phyloP scores from a whole-genome alignment of 352 stramenopile genomes.

The Blastocystis sp. region DNA sequence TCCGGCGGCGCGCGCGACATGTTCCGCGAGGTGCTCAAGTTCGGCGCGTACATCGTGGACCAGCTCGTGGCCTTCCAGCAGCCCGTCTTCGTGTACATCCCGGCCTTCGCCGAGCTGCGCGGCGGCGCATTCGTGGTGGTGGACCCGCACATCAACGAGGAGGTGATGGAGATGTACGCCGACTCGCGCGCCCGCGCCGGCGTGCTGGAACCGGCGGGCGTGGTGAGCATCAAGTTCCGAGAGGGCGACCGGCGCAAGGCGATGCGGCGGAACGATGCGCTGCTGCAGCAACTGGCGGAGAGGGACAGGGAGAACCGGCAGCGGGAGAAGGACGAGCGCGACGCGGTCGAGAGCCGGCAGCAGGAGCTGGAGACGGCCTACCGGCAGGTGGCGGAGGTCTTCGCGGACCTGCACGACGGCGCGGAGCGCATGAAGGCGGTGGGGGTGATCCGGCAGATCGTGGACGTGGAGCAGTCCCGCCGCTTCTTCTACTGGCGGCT shows the following conservation, averaged over 20 bases:
- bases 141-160: constrained; percentile 97
- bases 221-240: constrained; percentile 98
- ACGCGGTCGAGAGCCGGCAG: constrained; percentile 83
- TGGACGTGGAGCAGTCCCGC: constrained; percentile 89
- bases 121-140: constrained; percentile 98
- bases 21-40: constrained; percentile 99
- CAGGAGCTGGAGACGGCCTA: constrained; percentile 90
- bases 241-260: constrained; percentile 91
- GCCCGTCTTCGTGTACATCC: constrained; percentile 99
- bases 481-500: constrained; percentile 97
- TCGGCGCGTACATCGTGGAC: constrained; percentile 98
- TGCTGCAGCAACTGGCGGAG: constrained; percentile 75
- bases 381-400: constrained; percentile 93
- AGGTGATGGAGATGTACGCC: constrained; percentile 99
- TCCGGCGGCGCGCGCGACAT: constrained; percentile 97
- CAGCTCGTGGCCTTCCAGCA: constrained; percentile 95
- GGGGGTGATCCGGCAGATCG: constrained; percentile 90
- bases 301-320: constrained; percentile 70
- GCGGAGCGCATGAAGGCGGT: constrained; percentile 98
- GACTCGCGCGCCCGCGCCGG: constrained; percentile 86
- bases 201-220: constrained; percentile 95
- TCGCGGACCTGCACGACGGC: constrained; percentile 98
- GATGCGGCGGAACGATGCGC: constrained; percentile 92
- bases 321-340: constrained; percentile 74
- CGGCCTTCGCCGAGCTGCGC: constrained; percentile 93